Conservation (phyloP, 1,284 basidiomycete species). For the Xanthoconium separans region DNA sequence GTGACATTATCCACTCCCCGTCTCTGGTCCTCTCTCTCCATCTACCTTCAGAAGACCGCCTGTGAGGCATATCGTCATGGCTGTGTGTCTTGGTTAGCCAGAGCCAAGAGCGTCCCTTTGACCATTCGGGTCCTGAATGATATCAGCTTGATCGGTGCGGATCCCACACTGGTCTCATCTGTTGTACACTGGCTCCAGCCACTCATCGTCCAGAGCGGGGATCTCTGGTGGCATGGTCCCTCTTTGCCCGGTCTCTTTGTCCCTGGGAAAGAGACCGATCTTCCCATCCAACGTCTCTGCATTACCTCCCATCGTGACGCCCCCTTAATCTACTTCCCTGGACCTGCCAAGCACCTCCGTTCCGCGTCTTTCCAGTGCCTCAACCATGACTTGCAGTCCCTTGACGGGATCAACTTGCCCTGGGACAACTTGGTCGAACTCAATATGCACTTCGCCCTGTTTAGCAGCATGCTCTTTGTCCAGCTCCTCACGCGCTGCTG, state of each 20-base stretch:
- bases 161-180: slow-evolving; percentile 3
- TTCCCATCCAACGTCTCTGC: slow-evolving; percentile 17
- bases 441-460: slow-evolving; percentile 30
- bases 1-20: slow-evolving; percentile 27
- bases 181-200: slow-evolving; percentile 24
- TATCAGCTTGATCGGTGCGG: slow-evolving; percentile 6
- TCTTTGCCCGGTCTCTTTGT: slow-evolving; percentile 22
- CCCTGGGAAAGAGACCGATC: background rate
- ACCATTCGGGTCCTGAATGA: slow-evolving; percentile 31
- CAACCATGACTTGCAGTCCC: slow-evolving; percentile 23
- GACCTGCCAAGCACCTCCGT: slow-evolving; percentile 18
- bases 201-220: slow-evolving; percentile 19
- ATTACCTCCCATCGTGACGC: slow-evolving; percentile 23
- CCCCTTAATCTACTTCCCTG: slow-evolving; percentile 21
- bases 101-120: slow-evolving; percentile 29
- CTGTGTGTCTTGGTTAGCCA: slow-evolving; percentile 29
- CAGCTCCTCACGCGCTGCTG: slow-evolving; percentile 26
- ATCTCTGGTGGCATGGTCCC: slow-evolving; percentile 36
- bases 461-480: slow-evolving; percentile 25
- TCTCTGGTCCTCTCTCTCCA: slow-evolving; percentile 27
- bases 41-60: slow-evolving; percentile 16
- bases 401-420: slow-evolving; percentile 25
- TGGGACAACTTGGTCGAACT: slow-evolving; percentile 27
- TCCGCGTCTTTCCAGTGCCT: slow-evolving; percentile 20
- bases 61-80: slow-evolving; percentile 15